Conservation (phyloP, 148 eudicot genomes). For the Fagopyrum homotropicum region DNA sequence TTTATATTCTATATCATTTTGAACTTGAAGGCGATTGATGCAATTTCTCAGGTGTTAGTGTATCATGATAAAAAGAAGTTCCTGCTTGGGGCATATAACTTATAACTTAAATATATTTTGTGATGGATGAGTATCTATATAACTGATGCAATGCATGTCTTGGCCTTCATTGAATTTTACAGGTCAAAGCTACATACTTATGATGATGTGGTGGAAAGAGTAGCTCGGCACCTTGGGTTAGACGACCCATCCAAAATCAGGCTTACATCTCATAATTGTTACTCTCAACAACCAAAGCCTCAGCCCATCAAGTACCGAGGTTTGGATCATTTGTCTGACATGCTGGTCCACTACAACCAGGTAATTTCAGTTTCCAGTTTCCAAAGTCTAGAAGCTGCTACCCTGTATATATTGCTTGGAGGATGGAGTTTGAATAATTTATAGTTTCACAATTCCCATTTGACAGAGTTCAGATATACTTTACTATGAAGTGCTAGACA, state of each 20-base stretch:
- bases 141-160: conserved; percentile 4
- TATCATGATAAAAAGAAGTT: neutral
- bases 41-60: neutral
- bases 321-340: conserved; percentile 55
- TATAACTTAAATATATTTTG: neutral
- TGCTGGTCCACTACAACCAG: conserved; percentile 25
- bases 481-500: conserved; percentile 44
- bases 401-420: neutral
- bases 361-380: neutral
- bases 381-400: neutral
- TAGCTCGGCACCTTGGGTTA: conserved; percentile 21
- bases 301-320: conserved; percentile 89
- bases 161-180: neutral
- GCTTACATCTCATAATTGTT: conserved; percentile 49
- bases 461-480: conserved; percentile 33
- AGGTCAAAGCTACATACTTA: conserved; percentile 53
- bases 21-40: neutral
- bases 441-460: neutral
- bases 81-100: neutral
- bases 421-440: neutral
- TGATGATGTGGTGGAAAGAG: conserved; percentile 46
- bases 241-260: conserved; percentile 26
- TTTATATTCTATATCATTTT: neutral
- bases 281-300: conserved; percentile 95
- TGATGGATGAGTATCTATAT: neutral